These are phyloP conservation scores for Pichia sp. DNA, from an alignment of 1,139 yeast genomes.

Conservation along the genomic window DNA sequence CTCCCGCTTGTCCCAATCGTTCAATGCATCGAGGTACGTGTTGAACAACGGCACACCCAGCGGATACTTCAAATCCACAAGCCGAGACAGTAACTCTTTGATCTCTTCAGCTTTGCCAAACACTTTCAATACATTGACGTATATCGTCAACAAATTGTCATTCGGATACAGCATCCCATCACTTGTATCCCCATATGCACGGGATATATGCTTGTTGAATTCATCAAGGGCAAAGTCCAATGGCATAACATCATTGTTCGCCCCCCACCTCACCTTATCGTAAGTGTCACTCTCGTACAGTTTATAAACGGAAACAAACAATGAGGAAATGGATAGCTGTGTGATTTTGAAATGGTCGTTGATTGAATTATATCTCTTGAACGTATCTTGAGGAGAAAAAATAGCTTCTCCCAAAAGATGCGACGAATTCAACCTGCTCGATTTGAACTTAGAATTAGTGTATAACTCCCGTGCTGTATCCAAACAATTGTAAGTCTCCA, in stretches of 20 bases:
- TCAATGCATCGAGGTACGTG: slow-evolving; percentile 32
- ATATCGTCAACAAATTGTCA: slow-evolving; percentile 45
- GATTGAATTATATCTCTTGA: slow-evolving; percentile 33
- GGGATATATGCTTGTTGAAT: slow-evolving; percentile 41
- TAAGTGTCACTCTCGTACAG: slow-evolving; percentile 21
- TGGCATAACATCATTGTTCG: slow-evolving; percentile 35
- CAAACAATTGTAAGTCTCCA: slow-evolving; percentile 18
- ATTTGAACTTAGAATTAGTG: slow-evolving; percentile 16
- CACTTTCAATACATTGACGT: slow-evolving; percentile 47
- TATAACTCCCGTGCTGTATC: slow-evolving; percentile 26
- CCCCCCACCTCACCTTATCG: slow-evolving; percentile 19
- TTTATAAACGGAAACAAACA: slow-evolving; percentile 35
- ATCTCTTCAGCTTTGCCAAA: slow-evolving; percentile 51
- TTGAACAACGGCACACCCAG: slow-evolving; percentile 43
- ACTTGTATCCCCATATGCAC: slow-evolving; percentile 29
- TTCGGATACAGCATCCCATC: slow-evolving; percentile 41
- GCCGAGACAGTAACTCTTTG: slow-evolving; percentile 49
- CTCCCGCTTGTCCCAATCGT: slow-evolving; percentile 21
- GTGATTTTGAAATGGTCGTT: slow-evolving; percentile 18
- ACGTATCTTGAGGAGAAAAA: slow-evolving; percentile 37
- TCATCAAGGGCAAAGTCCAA: slow-evolving; percentile 60
- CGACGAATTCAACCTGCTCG: slow-evolving; percentile 24
- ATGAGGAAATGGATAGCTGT: slow-evolving; percentile 44
- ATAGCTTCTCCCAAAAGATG: slow-evolving; percentile 42
- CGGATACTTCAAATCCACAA: slow-evolving; percentile 49